Evolutionary conservation across 306 rosid species (phyloP).

Genomic region (Cicer yamashitae): DNA sequence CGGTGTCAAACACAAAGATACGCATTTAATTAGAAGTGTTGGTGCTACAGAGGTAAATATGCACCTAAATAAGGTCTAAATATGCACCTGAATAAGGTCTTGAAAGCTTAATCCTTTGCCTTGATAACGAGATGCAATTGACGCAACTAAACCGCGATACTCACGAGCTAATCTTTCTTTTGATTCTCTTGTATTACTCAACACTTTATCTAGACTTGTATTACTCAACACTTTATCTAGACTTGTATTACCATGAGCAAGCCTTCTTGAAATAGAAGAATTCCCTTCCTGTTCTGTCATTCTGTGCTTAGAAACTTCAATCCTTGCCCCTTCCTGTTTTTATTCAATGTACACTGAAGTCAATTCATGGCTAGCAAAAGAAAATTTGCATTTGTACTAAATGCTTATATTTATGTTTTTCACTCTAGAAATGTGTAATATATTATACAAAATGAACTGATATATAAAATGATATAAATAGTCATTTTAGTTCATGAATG

Average conservation of each 20-base stretch:
- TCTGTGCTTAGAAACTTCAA: conserved; percentile 56
- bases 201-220: conserved; percentile 56
- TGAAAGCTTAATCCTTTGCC: conserved; percentile 76
- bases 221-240: conserved; percentile 56
- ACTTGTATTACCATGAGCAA: conserved; percentile 48
- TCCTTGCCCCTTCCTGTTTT: conserved; percentile 69
- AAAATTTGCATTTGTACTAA: neutral
- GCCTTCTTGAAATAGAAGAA: conserved; percentile 49
- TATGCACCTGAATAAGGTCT: conserved; percentile 84
- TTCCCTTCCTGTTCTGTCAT: conserved; percentile 50
- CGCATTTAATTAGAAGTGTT: too few relatives aligned
- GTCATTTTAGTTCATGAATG: too few relatives aligned
- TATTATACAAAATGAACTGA: neutral
- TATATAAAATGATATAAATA: neutral
- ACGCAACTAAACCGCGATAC: conserved; percentile 66
- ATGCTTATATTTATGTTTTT: neutral
- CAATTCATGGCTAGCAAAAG: neutral
- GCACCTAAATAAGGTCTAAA: conserved; percentile 77
- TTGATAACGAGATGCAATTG: conserved; percentile 70
- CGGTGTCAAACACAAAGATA: too few relatives aligned
- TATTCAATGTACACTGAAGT: neutral
- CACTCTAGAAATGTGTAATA: neutral
- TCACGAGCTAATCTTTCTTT: conserved; percentile 59
- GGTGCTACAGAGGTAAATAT: too few relatives aligned
- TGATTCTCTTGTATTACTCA: conserved; percentile 63